Percentiles rank a stretch among this genome's conserved stretches.
Evolutionary conservation across 139 green algal genomes (phyloP).

Genomic region (Trebouxia sp.): DNA sequence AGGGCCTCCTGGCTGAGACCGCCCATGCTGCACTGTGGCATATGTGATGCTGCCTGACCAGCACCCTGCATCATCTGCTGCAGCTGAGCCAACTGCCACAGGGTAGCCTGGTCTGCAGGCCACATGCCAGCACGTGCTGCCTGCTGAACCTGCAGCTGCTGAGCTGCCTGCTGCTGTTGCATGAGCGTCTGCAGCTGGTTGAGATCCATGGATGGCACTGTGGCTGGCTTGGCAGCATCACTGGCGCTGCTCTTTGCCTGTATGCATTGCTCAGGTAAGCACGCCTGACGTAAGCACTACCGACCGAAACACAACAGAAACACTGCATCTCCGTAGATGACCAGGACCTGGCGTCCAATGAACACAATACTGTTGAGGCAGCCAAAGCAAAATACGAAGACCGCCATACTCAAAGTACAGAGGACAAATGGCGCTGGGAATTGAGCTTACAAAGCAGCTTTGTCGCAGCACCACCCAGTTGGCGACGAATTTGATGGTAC

Average conservation of each 20-base stretch:
- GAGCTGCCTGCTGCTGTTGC: conserved; percentile 12
- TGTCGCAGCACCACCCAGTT: too few species aligned
- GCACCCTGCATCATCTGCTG: conserved; percentile 16
- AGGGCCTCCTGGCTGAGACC: not conserved
- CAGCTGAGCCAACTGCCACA: conserved; percentile 15
- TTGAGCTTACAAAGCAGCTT: too few species aligned
- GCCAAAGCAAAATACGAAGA: too few species aligned
- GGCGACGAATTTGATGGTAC: too few species aligned
- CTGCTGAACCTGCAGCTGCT: conserved; percentile 29
- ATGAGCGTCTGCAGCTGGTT: not conserved
- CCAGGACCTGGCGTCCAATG: too few species aligned
- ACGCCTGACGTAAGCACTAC: too few species aligned
- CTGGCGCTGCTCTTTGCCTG: conserved; percentile 21
- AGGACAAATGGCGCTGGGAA: too few species aligned
- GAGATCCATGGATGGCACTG: not conserved
- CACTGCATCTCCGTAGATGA: too few species aligned
- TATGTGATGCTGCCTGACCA: not conserved
- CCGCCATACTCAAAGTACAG: too few species aligned
- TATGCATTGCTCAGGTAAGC: too few species aligned
- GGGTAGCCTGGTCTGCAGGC: not conserved
- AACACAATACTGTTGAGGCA: too few species aligned
- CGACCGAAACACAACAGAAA: too few species aligned
- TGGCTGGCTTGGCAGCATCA: not conserved
- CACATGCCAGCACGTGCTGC: not conserved
- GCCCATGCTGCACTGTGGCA: conserved; percentile 18